phyloP scores from a whole-genome alignment of 2,329 filamentous ascomycete genomes.

The Verticillium longisporum region DNA sequence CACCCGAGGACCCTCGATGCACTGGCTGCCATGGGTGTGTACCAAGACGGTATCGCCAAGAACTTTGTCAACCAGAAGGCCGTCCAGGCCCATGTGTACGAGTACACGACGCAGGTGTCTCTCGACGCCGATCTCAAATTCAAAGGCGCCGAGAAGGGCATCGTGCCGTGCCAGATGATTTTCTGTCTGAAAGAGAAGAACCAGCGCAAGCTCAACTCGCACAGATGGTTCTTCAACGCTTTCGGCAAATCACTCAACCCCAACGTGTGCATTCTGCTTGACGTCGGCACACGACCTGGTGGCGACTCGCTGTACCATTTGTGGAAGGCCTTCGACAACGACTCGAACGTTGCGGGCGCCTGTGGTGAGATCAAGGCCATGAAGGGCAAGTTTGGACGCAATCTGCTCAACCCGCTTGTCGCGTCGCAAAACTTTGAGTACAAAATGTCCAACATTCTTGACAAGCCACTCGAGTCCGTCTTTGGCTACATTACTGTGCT shows the following conservation, averaged over 20 bases:
- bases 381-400: conserved; percentile 76
- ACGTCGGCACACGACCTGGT: conserved; percentile 90
- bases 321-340: conserved; percentile 97
- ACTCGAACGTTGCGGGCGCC: conserved; percentile 94
- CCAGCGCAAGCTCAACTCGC: conserved; percentile 94
- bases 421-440: conserved; percentile 99
- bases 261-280: conserved; percentile 93
- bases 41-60: conserved; percentile 97
- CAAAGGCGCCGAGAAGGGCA: conserved; percentile 98
- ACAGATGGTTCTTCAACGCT: conserved; percentile 99
- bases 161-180: conserved; percentile 95
- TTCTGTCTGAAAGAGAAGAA: conserved; percentile 99
- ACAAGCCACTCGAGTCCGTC: conserved; percentile 93
- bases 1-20: conserved; percentile 91
- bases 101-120: conserved; percentile 97
- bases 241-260: conserved; percentile 89
- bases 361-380: conserved; percentile 98
- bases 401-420: conserved; percentile 87
- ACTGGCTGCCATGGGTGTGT: conserved; percentile 92
- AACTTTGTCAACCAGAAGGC: conserved; percentile 95
- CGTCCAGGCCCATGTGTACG: conserved; percentile 94
- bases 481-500: conserved; percentile 98
- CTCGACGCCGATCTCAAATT: conserved; percentile 94
- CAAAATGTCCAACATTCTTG: conserved; percentile 98
- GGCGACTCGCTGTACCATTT: conserved; percentile 90